These are phyloP conservation scores for Pseudofabraea citricarpa DNA, from an alignment of 2,329 filamentous ascomycete genomes.

Conservation along the genomic window DNA sequence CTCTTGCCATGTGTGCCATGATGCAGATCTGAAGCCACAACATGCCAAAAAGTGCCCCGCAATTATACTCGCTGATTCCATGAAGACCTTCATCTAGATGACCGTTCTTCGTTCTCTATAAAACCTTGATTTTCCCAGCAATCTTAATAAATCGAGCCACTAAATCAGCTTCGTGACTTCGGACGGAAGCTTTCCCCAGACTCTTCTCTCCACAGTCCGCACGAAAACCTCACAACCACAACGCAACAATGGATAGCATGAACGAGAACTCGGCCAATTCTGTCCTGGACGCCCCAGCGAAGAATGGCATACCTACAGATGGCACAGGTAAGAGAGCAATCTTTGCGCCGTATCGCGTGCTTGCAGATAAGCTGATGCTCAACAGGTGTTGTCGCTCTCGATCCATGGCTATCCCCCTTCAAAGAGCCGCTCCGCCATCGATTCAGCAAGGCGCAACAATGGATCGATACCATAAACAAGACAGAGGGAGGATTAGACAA, in stretches of 20 bases:
- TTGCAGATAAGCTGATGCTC: no score
- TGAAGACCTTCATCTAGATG: not conserved
- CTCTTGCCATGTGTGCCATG: not conserved
- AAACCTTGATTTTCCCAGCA: not conserved
- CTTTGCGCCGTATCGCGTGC: no score
- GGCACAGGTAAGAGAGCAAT: constrained; percentile 74
- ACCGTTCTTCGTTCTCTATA: not conserved
- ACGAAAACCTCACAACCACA: not conserved
- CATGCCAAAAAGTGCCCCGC: constrained; percentile 8
- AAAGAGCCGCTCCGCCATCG: constrained; percentile 69
- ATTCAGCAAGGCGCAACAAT: constrained; percentile 74
- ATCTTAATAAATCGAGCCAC: no score
- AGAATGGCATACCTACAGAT: constrained; percentile 55
- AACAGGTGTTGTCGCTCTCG: constrained; percentile 77
- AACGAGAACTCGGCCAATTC: constrained; percentile 24
- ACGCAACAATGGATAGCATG: constrained; percentile 21
- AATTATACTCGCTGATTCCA: constrained; percentile 14
- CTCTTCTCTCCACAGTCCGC: not conserved
- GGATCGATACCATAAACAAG: constrained; percentile 79
- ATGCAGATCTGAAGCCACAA: not conserved
- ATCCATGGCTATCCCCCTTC: constrained; percentile 88
- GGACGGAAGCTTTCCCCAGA: not conserved
- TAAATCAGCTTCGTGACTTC: no score
- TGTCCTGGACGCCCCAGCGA: constrained; percentile 30
- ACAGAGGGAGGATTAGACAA: constrained; percentile 86